Conservation (phyloP, 768 basidiomycete species). For the Kwoniella sp. region DNA sequence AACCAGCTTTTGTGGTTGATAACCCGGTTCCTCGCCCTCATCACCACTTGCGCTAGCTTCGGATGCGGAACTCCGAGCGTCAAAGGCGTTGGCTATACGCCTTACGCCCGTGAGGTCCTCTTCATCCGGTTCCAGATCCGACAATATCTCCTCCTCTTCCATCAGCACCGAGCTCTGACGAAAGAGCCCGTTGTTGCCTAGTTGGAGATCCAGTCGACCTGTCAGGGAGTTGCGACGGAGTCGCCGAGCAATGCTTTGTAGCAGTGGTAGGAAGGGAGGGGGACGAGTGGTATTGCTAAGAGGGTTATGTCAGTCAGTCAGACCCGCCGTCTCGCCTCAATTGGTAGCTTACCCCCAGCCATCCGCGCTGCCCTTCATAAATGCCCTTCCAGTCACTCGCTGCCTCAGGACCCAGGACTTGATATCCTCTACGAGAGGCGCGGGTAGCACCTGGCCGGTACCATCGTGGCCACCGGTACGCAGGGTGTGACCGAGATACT, state of each 20-base stretch:
- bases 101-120: constrained; percentile 24
- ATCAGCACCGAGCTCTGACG: constrained; percentile 22
- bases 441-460: constrained; percentile 28
- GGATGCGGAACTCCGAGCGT: constrained; percentile 20
- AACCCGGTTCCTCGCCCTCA: constrained; percentile 11
- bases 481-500: constrained; percentile 31
- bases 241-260: constrained; percentile 34
- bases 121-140: constrained; percentile 12
- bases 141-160: constrained; percentile 31
- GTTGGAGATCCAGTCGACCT: constrained; percentile 14
- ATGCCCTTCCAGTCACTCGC: constrained; percentile 29
- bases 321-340: not conserved
- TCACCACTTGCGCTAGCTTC: constrained; percentile 23
- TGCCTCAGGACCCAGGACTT: constrained; percentile 40
- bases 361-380: constrained; percentile 30
- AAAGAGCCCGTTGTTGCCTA: constrained; percentile 6
- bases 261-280: constrained; percentile 40
- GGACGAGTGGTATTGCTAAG: constrained; percentile 14
- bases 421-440: constrained; percentile 41
- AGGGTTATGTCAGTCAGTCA: not conserved
- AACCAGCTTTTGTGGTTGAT: not conserved
- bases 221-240: constrained; percentile 32
- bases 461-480: constrained; percentile 36
- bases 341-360: constrained; percentile 27
- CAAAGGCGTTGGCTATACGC: constrained; percentile 32